Evolutionary conservation across 2,329 filamentous ascomycete genomes (phyloP), one percentile per base, ranked within the genome.

Genomic region (Talaromyces marneffei): DNA sequence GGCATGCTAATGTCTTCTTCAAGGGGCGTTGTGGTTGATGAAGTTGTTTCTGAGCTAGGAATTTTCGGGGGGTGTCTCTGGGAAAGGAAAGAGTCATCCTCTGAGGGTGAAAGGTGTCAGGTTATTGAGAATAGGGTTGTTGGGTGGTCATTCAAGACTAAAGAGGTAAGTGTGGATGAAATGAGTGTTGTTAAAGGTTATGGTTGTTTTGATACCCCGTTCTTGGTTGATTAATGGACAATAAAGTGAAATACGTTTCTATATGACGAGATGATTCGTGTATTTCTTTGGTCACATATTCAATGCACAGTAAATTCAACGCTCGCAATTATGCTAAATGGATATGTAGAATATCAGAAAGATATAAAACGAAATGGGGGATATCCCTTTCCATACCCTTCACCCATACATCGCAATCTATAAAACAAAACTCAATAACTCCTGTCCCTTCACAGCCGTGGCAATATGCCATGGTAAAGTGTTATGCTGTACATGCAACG

Each of bases 181-280:
- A 79, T 80, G 77, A 79, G 75, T 64, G 77, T 80, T 31, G 74
- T 79, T 2, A 80, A 80, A 62, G 77, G 78, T 0, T 77, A 77
- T 66, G 77, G 78, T 2, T 78, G 75, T 58, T 80, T 80, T 68
- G 78, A 80, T 64, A 76, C 75, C 48, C 77, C 77, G 16, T 68
- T 64, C 2, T 63, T 77, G 52, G 61, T 73, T 50, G 58, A 61
- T 42, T 46, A 4, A 33, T 29, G 5, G 2, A 10, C 0, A n/a
- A n/a, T n/a, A n/a, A n/a, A n/a, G n/a, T n/a, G n/a, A 40, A 40
- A 20, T 23, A 23, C 18, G 25, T 7, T 29, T 48, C 25, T 6
- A 8, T 16, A n/a, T 29, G 44, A n/a, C 23, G 25, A n/a, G 16
- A 48, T 35, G 2, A 48, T 14, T 31, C 44, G 29, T 25, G 40